Conservation (phyloP, 176 grass and related monocot species). For the Musa troglodytarum region DNA sequence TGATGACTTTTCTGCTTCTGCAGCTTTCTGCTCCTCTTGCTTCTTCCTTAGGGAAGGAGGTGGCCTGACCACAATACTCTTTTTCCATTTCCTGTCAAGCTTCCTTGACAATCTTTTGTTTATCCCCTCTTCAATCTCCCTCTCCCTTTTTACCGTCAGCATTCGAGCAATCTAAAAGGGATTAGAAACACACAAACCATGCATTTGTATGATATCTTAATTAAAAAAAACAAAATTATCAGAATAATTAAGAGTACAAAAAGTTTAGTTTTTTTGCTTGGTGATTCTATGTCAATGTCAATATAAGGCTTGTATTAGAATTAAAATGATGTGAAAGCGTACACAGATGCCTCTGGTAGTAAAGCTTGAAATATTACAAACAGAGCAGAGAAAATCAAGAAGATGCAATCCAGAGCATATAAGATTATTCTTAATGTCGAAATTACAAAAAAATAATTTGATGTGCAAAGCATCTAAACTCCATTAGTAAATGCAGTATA, state of each 20-base stretch:
- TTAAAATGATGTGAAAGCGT: neutral
- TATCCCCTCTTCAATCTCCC: slow-evolving; percentile 88
- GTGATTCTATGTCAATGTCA: neutral
- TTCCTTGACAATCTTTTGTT: slow-evolving; percentile 91
- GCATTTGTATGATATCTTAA: too few relatives aligned
- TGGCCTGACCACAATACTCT: slow-evolving; percentile 69
- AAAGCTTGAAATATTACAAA: neutral
- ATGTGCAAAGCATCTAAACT: neutral
- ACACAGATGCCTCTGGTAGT: neutral
- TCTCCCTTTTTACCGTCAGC: slow-evolving; percentile 91
- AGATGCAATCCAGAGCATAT: too few relatives aligned
- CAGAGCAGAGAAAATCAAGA: too few relatives aligned
- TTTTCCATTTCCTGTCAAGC: slow-evolving; percentile 97
- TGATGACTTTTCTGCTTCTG: slow-evolving; percentile 33
- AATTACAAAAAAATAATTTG: neutral
- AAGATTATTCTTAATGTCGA: too few relatives aligned
- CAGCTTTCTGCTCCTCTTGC: slow-evolving; percentile 50
- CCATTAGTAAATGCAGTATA: neutral
- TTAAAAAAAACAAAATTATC: too few relatives aligned
- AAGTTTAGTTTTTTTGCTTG: neutral
- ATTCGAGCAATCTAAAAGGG: slow-evolving; percentile 72
- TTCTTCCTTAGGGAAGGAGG: slow-evolving; percentile 84
- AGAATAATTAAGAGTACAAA: too few relatives aligned
- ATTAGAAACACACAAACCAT: neutral
- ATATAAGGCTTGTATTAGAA: neutral